phyloP scores from a whole-genome alignment of 768 basidiomycete genomes.

The Mycena chlorophos region DNA sequence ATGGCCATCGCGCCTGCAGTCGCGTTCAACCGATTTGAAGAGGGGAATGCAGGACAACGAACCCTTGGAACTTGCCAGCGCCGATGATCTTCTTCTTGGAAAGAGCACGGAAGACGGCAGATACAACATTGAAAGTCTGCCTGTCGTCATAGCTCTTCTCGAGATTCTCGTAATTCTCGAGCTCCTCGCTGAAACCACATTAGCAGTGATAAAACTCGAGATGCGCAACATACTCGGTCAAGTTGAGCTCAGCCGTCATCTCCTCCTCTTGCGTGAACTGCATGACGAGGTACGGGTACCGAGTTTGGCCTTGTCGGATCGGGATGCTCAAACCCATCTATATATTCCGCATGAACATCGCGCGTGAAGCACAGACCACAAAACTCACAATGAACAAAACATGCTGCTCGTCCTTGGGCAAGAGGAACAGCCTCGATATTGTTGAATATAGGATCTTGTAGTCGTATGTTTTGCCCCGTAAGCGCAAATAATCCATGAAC shows the following conservation, averaged over 20 bases:
- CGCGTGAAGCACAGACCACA: background rate
- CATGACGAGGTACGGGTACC: constrained; percentile 97
- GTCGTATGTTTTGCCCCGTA: constrained; percentile 99
- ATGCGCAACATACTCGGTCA: constrained; percentile 70
- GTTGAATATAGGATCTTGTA: constrained; percentile 93
- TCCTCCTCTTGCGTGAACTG: constrained; percentile 97
- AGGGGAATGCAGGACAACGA: constrained; percentile 19
- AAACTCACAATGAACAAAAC: constrained; percentile 86
- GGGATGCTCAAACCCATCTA: constrained; percentile 90
- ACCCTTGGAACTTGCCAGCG: constrained; percentile 85
- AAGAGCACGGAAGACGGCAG: constrained; percentile 87
- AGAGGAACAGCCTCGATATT: constrained; percentile 84
- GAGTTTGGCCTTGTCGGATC: constrained; percentile 95
- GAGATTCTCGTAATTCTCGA: constrained; percentile 76
- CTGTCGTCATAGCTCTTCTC: constrained; percentile 89
- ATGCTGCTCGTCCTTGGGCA: constrained; percentile 96
- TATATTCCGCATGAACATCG: constrained; percentile 7
- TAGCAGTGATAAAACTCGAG: constrained; percentile 5
- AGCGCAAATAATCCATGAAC: constrained; percentile 89
- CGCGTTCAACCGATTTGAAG: background rate
- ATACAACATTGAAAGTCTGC: constrained; percentile 95
- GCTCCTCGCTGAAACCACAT: constrained; percentile 57
- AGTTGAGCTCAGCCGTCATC: constrained; percentile 91
- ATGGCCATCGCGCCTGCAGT: constrained; percentile 75
- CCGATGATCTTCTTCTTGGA: constrained; percentile 91